phyloP scores from a whole-genome alignment of 257 asterid species.

The Solanum arcanum region DNA sequence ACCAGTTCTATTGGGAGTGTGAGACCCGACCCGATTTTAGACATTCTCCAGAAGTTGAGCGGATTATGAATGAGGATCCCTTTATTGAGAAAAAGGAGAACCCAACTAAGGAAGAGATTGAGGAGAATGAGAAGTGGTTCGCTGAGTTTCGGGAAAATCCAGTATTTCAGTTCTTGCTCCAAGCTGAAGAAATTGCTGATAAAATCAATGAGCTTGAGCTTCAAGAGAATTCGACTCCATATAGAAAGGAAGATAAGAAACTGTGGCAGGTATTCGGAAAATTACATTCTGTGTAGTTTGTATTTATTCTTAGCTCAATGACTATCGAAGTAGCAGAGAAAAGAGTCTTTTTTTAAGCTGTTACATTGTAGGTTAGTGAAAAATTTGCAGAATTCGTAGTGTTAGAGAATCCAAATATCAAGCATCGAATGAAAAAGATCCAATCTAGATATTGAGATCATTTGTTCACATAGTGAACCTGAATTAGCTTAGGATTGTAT shows the following conservation, averaged over 20 bases:
- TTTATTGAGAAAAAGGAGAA: constrained; percentile 61
- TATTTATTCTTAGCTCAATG: too few species aligned
- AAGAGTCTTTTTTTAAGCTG: too few species aligned
- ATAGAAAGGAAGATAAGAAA: constrained; percentile 57
- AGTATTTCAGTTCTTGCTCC: constrained; percentile 59
- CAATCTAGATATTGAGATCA: too few species aligned
- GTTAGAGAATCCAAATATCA: too few species aligned
- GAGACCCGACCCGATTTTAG: constrained; percentile 78
- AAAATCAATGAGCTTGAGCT: constrained; percentile 69
- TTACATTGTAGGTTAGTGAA: too few species aligned
- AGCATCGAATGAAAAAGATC: too few species aligned
- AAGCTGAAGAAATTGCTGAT: constrained; percentile 76
- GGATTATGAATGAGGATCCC: constrained; percentile 57
- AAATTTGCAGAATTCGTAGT: too few species aligned
- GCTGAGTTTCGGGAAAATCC: constrained; percentile 53
- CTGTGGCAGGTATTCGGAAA: too few species aligned
- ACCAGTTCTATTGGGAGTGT: constrained; percentile 80
- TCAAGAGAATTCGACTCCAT: constrained; percentile 55
- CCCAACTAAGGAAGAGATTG: constrained; percentile 61
- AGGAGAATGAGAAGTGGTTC: constrained; percentile 83
- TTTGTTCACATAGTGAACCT: too few species aligned
- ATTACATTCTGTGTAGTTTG: too few species aligned
- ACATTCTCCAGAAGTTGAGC: constrained; percentile 69
- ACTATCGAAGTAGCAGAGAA: too few species aligned
- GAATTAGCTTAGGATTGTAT: neutral